Base-by-base conservation (phyloP, 2,329 filamentous ascomycete genomes). In the Fusarium circinatum region DNA sequence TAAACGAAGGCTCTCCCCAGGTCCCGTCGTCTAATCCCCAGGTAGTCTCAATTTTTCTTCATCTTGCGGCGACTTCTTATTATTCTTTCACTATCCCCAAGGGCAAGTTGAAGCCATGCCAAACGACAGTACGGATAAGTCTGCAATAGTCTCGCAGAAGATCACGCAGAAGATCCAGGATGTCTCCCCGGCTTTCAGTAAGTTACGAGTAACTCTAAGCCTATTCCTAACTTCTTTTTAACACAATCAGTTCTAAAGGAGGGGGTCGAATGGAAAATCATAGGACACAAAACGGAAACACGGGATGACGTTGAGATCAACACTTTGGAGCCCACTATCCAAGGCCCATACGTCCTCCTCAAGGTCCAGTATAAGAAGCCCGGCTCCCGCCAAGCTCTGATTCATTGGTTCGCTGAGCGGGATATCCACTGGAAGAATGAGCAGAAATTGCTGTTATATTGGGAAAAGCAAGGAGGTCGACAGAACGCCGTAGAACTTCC, bases 1-100 rank as follows among this genome's bases (percentile, higher is more conserved):
- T 24, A 24, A 24, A 24, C 4, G 24, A 24, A 24, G 5, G 6
- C 26, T 11, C 26, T 47, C 10, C 18, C 45, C 18, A 11, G 24
- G 8, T 2, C 13, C 8, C 10, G 0, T 22, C 13, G 5, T 28
- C 6, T 2, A 5, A 22, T 28, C 3, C 13, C 5, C 0, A 5
- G 30, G 3, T 10, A 3, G 7, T 9, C 6, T 26, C 3, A 15
- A 28, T 7, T 11, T 15, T 15, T 47, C 13, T 15, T 15, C 22
- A 8, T 47, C 8, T 22, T 15, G 12, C 8, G 24, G 5, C 18
- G 11, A 15, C 26, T 15, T 10, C 5, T 14, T 47, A 7, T 11
- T 22, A 2, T 47, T 28, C 13, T 20, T 28, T 28, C 8, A 3
- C 1, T 30, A 28, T 15, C 8, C 13, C 4, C 6, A 22, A 15